phyloP scores from a whole-genome alignment of 2,329 filamentous ascomycete genomes.

The Cladosporium oxysporum region DNA sequence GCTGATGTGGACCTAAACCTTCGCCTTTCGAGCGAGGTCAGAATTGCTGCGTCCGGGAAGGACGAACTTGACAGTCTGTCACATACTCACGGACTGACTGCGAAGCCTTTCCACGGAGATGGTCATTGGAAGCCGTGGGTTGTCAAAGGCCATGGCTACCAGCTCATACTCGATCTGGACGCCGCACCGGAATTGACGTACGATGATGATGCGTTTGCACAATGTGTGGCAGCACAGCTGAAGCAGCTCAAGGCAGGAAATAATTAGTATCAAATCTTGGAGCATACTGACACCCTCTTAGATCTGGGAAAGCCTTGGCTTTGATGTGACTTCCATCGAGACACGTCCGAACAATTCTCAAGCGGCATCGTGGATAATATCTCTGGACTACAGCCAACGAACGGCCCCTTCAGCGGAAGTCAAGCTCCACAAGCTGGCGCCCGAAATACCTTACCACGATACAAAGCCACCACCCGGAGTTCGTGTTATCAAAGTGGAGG shows the following conservation, averaged over 20 bases:
- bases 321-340: conserved; percentile 3
- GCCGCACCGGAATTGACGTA: neutral
- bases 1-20: conserved; percentile 7
- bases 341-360: neutral
- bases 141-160: conserved; percentile 1
- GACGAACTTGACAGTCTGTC: neutral
- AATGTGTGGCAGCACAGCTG: neutral
- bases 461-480: conserved; percentile 13
- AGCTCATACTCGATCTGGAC: neutral
- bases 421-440: neutral
- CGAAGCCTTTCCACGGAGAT: neutral
- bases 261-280: neutral
- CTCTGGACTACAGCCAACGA: neutral
- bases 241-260: conserved; percentile 7
- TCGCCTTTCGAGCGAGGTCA: conserved; percentile 6
- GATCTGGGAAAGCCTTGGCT: conserved; percentile 7
- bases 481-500: neutral
- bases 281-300: neutral
- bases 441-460: conserved; percentile 7
- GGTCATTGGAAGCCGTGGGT: conserved; percentile 1
- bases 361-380: neutral
- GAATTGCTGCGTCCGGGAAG: neutral
- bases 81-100: neutral
- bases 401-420: neutral
- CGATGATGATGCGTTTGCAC: neutral